Conservation (phyloP, 345 rosid genomes). For the Psidium friedrichsthalianum region DNA sequence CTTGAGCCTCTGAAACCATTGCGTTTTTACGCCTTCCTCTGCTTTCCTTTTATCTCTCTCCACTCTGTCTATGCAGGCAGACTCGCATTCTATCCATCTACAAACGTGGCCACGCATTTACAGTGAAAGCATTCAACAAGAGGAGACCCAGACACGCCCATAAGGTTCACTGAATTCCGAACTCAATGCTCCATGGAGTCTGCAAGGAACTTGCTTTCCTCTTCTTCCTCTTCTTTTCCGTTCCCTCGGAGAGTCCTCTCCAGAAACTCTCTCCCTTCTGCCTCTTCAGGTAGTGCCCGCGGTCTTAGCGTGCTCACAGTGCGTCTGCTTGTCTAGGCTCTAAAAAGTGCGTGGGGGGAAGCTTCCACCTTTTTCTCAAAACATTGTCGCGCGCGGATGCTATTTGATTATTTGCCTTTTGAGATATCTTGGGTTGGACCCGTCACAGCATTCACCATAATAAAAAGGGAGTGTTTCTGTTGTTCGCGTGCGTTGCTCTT, state of each 20-base stretch:
- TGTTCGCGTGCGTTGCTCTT: neutral
- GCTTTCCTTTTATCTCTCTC: neutral
- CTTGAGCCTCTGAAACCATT: neutral
- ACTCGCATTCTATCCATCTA: neutral
- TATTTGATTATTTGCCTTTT: neutral
- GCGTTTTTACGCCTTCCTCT: neutral
- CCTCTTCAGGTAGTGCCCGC: constrained; percentile 34
- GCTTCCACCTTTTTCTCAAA: neutral
- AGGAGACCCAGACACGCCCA: neutral
- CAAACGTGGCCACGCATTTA: neutral
- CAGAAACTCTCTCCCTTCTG: constrained; percentile 17
- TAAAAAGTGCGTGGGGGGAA: neutral
- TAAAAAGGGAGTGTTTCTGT: neutral
- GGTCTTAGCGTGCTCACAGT: neutral
- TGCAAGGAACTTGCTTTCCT: constrained; percentile 46
- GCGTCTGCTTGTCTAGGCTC: neutral
- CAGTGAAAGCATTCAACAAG: neutral
- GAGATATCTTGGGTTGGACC: neutral
- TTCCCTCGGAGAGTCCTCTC: constrained; percentile 38
- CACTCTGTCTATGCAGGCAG: neutral
- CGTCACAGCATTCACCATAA: neutral
- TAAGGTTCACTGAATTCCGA: neutral
- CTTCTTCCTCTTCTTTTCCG: constrained; percentile 56
- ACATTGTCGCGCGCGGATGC: neutral
- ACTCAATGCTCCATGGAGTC: constrained; percentile 40